Evolutionary conservation across 1,139 yeast genomes (phyloP).

Genomic region (Saccharomyces pastorianus): DNA sequence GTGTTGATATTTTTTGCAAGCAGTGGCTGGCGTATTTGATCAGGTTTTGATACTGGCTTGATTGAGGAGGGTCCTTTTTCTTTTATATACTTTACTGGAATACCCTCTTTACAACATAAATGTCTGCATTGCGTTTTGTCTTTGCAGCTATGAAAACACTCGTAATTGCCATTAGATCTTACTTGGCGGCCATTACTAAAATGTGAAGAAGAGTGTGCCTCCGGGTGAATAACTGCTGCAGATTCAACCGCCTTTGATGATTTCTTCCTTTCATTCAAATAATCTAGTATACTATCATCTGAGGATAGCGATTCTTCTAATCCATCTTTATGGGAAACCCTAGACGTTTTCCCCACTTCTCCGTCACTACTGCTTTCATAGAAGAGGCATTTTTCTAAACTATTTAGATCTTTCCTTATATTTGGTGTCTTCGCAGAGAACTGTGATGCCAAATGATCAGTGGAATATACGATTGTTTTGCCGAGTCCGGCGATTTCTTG

Average conservation of each 20-base stretch:
- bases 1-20: background rate
- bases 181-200: background rate
- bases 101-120: constrained; percentile 40
- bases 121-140: constrained; percentile 34
- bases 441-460: constrained; percentile 6
- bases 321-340: background rate
- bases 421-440: background rate
- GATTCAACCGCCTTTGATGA: background rate
- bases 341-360: constrained; percentile 2
- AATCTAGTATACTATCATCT: constrained; percentile 19
- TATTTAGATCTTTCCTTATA: background rate
- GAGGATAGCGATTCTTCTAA: constrained; percentile 7
- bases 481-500: constrained; percentile 37
- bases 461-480: constrained; percentile 5
- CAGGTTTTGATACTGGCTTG: background rate
- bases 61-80: background rate
- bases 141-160: constrained; percentile 38
- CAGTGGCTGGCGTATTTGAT: background rate
- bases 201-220: background rate
- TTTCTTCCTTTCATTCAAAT: constrained; percentile 4
- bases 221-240: background rate
- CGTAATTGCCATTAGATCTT: constrained; percentile 29
- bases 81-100: constrained; percentile 19
- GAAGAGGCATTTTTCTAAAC: constrained; percentile 4
- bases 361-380: constrained; percentile 3